These are phyloP conservation scores for Calonectria pteridis DNA, from an alignment of 2,329 filamentous ascomycete species.

Conservation along the genomic window DNA sequence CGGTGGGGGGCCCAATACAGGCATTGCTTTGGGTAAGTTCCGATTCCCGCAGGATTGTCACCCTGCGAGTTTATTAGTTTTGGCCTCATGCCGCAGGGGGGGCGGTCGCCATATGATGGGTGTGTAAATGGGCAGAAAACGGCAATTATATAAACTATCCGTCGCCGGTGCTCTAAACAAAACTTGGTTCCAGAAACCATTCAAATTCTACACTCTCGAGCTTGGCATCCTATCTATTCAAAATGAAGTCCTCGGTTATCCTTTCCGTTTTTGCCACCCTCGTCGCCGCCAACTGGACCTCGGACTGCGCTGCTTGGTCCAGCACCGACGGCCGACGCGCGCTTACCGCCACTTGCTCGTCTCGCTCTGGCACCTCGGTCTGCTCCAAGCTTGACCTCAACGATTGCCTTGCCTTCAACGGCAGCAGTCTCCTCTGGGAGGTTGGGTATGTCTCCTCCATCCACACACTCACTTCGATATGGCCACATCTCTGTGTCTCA, in stretches of 20 bases:
- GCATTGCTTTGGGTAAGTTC: background rate
- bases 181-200: too few relatives aligned
- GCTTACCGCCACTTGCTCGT: constrained; percentile 3
- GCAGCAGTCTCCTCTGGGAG: background rate
- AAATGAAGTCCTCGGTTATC: background rate
- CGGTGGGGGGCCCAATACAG: background rate
- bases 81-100: background rate
- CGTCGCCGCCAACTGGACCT: background rate
- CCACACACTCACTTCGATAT: too few relatives aligned
- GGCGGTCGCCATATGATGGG: background rate
- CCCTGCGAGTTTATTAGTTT: background rate
- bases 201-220: background rate
- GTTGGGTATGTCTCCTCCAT: background rate
- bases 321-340: background rate
- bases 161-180: background rate
- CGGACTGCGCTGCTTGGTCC: constrained; percentile 8
- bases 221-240: background rate
- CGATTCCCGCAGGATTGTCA: background rate
- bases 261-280: background rate
- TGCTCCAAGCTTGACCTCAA: constrained; percentile 13
- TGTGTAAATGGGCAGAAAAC: background rate
- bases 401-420: constrained; percentile 15
- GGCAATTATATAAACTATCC: background rate
- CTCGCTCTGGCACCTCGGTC: background rate
- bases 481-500: too few relatives aligned